These are phyloP conservation scores for Vigna hirtella DNA, from an alignment of 306 rosid genomes.

Conservation along the genomic window DNA sequence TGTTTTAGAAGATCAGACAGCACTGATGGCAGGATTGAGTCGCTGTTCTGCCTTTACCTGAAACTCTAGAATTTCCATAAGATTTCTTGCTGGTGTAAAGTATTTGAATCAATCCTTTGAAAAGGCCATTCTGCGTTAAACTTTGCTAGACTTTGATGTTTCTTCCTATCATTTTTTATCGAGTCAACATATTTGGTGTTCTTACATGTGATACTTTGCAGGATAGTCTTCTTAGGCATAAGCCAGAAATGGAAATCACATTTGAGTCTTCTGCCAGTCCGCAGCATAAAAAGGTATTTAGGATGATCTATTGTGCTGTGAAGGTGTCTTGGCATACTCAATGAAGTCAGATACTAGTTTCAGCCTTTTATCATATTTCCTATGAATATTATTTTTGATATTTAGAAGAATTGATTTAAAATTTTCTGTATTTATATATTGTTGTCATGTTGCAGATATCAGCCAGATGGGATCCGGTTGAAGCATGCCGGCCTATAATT, in stretches of 20 bases:
- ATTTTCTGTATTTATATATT: not conserved
- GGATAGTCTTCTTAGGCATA: constrained; percentile 51
- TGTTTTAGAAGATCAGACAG: constrained; percentile 12
- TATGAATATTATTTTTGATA: constrained; percentile 3
- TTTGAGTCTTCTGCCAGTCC: constrained; percentile 50
- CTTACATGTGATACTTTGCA: constrained; percentile 47
- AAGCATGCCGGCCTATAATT: constrained; percentile 72
- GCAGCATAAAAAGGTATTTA: constrained; percentile 48
- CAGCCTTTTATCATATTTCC: constrained; percentile 26
- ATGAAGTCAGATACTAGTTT: constrained; percentile 6
- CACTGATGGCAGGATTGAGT: not conserved
- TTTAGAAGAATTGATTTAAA: constrained; percentile 1
- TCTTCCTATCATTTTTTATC: constrained; percentile 9
- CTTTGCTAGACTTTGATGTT: constrained; percentile 15
- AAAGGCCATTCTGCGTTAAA: not conserved
- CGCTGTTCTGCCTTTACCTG: not conserved
- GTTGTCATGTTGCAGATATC: constrained; percentile 59
- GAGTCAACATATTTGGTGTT: constrained; percentile 13
- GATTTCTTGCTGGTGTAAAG: constrained; percentile 5
- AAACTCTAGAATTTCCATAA: not conserved
- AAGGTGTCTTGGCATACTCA: constrained; percentile 21
- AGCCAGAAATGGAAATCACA: constrained; percentile 47
- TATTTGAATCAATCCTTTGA: constrained; percentile 22
- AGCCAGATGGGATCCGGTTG: constrained; percentile 73
- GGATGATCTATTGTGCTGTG: constrained; percentile 16